Evolutionary conservation across 306 rosid species (phyloP).

Genomic region (Morella rubra): DNA sequence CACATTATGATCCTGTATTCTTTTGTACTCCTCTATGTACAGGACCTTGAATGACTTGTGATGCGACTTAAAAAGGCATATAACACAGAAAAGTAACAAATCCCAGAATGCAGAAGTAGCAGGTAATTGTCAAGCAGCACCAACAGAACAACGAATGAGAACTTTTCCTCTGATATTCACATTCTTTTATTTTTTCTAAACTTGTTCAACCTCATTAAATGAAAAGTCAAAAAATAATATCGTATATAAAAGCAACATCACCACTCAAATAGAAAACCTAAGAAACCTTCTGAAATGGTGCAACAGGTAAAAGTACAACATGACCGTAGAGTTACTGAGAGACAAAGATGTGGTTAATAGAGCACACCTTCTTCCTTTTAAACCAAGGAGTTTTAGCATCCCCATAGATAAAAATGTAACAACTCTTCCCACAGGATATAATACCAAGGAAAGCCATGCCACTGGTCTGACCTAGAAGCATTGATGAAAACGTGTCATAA

Average conservation of each 20-base stretch:
- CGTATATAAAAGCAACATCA: conserved; percentile 10
- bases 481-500: conserved; percentile 29
- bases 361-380: conserved; percentile 92
- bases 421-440: conserved; percentile 93
- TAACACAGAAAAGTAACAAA: neutral
- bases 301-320: conserved; percentile 14
- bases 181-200: neutral
- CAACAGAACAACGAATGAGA: neutral
- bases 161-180: neutral
- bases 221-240: neutral
- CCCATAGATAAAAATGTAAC: conserved; percentile 97
- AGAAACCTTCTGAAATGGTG: conserved; percentile 15
- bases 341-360: conserved; percentile 26
- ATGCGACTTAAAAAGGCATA: neutral
- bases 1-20: neutral
- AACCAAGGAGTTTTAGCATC: conserved; percentile 87
- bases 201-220: conserved; percentile 1
- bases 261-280: conserved; percentile 15
- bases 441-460: conserved; percentile 94
- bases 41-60: neutral
- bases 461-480: conserved; percentile 94
- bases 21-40: neutral
- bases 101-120: neutral
- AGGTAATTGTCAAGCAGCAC: neutral
- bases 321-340: neutral